Evolutionary conservation across 768 basidiomycete species (phyloP).

Genomic region (Trametes cubensis): DNA sequence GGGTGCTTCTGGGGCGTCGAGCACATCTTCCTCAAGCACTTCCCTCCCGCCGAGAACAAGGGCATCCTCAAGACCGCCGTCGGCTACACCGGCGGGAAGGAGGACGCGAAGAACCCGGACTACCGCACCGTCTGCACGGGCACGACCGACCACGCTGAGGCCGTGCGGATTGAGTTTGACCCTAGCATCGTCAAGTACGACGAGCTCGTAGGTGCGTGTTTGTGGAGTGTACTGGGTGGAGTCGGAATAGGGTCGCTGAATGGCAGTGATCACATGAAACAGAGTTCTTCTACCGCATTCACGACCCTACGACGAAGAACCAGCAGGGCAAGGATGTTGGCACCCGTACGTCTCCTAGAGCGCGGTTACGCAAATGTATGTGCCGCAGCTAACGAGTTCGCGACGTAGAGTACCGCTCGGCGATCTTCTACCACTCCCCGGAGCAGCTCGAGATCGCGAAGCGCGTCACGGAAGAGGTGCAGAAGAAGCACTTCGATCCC

Average conservation of each 20-base stretch:
- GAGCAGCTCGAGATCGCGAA: slow-evolving; percentile 76
- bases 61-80: slow-evolving; percentile 76
- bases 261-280: slow-evolving; percentile 2
- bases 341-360: slow-evolving; percentile 57
- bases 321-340: slow-evolving; percentile 78
- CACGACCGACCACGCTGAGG: slow-evolving; percentile 85
- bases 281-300: slow-evolving; percentile 95
- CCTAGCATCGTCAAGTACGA: slow-evolving; percentile 75
- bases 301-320: slow-evolving; percentile 87
- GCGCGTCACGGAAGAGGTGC: slow-evolving; percentile 79
- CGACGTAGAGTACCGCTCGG: slow-evolving; percentile 83
- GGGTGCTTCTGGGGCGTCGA: slow-evolving; percentile 90
- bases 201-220: slow-evolving; percentile 77
- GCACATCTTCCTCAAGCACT: slow-evolving; percentile 82
- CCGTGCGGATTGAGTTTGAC: slow-evolving; percentile 85
- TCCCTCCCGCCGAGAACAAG: slow-evolving; percentile 68
- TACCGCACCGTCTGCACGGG: slow-evolving; percentile 83
- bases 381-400: background rate
- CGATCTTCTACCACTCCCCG: slow-evolving; percentile 77
- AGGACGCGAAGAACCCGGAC: slow-evolving; percentile 53
- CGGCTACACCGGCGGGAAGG: slow-evolving; percentile 78
- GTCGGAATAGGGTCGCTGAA: background rate
- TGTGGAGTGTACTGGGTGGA: too few species aligned
- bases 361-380: background rate
- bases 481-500: slow-evolving; percentile 79